Evolutionary conservation across 2,329 filamentous ascomycete species (phyloP).

Genomic region (Zopfia rhizophila): DNA sequence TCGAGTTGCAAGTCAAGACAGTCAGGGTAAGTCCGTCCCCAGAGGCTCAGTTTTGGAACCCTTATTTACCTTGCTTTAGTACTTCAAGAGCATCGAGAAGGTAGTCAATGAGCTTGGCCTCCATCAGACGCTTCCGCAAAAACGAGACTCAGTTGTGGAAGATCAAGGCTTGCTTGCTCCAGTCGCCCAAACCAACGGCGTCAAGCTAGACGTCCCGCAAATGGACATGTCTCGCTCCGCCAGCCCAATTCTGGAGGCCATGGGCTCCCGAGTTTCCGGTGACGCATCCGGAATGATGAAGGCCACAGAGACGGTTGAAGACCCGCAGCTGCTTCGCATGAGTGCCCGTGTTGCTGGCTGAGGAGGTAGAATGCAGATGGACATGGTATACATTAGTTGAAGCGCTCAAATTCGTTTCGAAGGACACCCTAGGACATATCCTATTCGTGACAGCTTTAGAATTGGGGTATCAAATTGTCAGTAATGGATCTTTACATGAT

Average conservation of each 20-base stretch:
- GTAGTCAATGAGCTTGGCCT: constrained; percentile 58
- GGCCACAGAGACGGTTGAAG: constrained; percentile 37
- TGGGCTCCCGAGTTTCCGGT: constrained; percentile 45
- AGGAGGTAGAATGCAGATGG: neutral
- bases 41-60: neutral
- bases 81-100: constrained; percentile 62
- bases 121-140: constrained; percentile 54
- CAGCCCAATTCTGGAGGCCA: constrained; percentile 46
- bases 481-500: no score
- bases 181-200: constrained; percentile 29
- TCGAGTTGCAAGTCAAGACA: constrained; percentile 60
- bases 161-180: constrained; percentile 33
- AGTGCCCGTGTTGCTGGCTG: constrained; percentile 38
- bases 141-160: constrained; percentile 48
- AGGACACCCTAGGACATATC: neutral
- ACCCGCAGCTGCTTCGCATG: constrained; percentile 44
- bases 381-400: no score
- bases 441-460: no score
- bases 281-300: constrained; percentile 28
- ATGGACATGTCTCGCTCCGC: constrained; percentile 43
- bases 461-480: no score
- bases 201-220: constrained; percentile 42
- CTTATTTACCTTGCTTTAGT: constrained; percentile 37
- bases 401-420: no score
- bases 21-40: constrained; percentile 40